A percentile compares a stretch with the other conserved stretches of the same genome.
Evolutionary conservation across 2,329 filamentous ascomycete genomes (phyloP).

Genomic region (Botryotinia globosa): DNA sequence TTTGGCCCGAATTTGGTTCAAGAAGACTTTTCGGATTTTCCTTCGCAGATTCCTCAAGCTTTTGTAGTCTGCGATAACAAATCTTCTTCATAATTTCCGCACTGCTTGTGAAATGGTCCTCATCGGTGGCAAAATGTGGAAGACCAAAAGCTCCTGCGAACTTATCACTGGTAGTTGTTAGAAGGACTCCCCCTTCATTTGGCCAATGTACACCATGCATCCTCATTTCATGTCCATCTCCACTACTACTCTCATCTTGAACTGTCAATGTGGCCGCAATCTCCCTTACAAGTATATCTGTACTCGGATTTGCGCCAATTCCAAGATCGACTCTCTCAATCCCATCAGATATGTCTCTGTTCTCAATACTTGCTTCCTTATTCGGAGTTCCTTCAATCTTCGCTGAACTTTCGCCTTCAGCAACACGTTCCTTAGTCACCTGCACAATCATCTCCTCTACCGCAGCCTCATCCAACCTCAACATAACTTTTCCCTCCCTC

Average conservation of each 20-base stretch:
- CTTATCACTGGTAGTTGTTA: slow-evolving; percentile 91
- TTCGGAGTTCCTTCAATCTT: background rate
- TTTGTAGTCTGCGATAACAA: slow-evolving; percentile 63
- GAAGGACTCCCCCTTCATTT: slow-evolving; percentile 70
- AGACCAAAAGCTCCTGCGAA: slow-evolving; percentile 88
- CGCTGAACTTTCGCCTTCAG: background rate
- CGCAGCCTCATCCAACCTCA: slow-evolving; percentile 60
- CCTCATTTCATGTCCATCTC: slow-evolving; percentile 74
- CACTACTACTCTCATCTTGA: slow-evolving; percentile 66
- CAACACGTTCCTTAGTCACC: slow-evolving; percentile 23
- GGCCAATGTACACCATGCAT: slow-evolving; percentile 86
- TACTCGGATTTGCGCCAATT: slow-evolving; percentile 28
- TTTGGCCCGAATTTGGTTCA: slow-evolving; percentile 65
- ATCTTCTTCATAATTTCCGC: slow-evolving; percentile 69
- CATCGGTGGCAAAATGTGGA: slow-evolving; percentile 72
- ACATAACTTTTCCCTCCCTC: slow-evolving; percentile 61
- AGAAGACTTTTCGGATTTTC: slow-evolving; percentile 68
- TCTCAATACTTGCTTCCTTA: background rate
- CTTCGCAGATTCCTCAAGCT: slow-evolving; percentile 56
- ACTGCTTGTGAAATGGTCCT: slow-evolving; percentile 53
- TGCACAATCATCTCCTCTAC: slow-evolving; percentile 15
- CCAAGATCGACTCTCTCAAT: slow-evolving; percentile 4
- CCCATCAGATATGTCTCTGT: slow-evolving; percentile 9
- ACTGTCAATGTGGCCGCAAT: slow-evolving; percentile 69
- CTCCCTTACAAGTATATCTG: slow-evolving; percentile 55